Conservation (phyloP, 2,329 filamentous ascomycete genomes). For the Penicillium psychrosexuale region DNA sequence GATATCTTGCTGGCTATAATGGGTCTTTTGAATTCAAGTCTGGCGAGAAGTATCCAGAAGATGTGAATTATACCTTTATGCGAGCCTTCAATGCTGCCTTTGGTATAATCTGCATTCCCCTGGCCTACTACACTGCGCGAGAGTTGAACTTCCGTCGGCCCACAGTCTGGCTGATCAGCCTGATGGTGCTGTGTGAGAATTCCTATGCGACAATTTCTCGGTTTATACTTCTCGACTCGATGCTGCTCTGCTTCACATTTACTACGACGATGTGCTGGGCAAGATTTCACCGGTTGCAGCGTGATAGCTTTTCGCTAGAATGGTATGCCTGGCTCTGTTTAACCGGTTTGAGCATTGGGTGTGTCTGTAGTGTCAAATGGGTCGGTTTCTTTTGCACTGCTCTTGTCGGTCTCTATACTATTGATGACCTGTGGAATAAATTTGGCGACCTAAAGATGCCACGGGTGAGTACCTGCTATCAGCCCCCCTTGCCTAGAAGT, state of each 20-base stretch:
- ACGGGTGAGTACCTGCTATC: conserved; percentile 53
- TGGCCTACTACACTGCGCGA: conserved; percentile 92
- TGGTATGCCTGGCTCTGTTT: conserved; percentile 95
- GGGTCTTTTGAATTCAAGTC: conserved; percentile 99
- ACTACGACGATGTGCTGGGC: conserved; percentile 96
- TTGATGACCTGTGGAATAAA: conserved; percentile 96
- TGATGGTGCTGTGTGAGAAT: conserved; percentile 99
- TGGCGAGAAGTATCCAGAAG: conserved; percentile 87
- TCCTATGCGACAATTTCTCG: conserved; percentile 98
- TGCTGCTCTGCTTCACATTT: conserved; percentile 98
- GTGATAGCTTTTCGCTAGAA: conserved; percentile 80
- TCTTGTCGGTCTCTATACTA: conserved; percentile 90
- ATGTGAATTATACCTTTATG: conserved; percentile 98
- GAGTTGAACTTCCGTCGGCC: conserved; percentile 83
- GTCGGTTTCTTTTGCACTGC: conserved; percentile 95
- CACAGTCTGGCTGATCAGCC: conserved; percentile 88
- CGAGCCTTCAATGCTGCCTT: conserved; percentile 95
- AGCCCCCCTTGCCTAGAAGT: neutral
- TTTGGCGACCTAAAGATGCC: conserved; percentile 94
- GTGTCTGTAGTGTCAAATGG: conserved; percentile 97
- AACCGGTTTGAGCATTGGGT: conserved; percentile 93
- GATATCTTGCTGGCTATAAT: conserved; percentile 96
- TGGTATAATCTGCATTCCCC: conserved; percentile 83
- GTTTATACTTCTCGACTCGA: conserved; percentile 96
- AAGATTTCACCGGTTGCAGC: conserved; percentile 86